Percentiles rank a stretch among this genome's conserved stretches.
Evolutionary conservation across 257 asterid genomes (phyloP).

Genomic region (Cynanchum wilfordii): DNA sequence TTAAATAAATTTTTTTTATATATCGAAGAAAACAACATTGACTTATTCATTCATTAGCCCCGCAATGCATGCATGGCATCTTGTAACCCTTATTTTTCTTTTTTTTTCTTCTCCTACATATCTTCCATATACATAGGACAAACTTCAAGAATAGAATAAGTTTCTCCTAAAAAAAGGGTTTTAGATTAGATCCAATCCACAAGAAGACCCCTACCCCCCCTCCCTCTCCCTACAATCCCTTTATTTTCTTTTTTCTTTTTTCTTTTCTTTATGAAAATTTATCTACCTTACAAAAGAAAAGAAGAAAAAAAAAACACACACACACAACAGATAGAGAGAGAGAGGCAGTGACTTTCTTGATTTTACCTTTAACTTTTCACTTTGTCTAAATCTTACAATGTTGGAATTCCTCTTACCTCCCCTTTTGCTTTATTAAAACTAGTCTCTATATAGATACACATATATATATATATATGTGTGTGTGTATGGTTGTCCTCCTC

Average conservation of each 20-base stretch:
- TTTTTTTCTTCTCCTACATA: too few species aligned
- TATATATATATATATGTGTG: too few species aligned
- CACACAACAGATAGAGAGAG: background rate
- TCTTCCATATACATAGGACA: conserved; percentile 11
- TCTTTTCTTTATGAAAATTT: too few species aligned
- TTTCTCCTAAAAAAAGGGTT: background rate
- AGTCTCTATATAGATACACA: background rate
- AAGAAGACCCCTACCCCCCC: conserved; percentile 13
- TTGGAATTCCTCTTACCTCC: background rate
- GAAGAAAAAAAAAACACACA: background rate
- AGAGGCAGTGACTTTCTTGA: conserved; percentile 15
- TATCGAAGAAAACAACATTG: background rate
- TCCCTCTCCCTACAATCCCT: background rate
- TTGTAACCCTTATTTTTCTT: background rate
- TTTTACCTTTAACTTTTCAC: conserved; percentile 34
- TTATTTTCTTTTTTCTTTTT: background rate
- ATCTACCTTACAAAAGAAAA: too few species aligned
- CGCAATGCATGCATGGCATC: background rate
- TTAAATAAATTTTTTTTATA: too few species aligned
- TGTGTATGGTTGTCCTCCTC: background rate
- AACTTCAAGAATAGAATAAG: conserved; percentile 6
- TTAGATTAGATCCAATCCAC: conserved; percentile 20
- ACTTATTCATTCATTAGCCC: background rate
- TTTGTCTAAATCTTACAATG: conserved; percentile 37
- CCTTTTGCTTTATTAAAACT: conserved; percentile 8